These are phyloP conservation scores for Rubus idaeus DNA, from an alignment of 306 rosid species.

Conservation along the genomic window DNA sequence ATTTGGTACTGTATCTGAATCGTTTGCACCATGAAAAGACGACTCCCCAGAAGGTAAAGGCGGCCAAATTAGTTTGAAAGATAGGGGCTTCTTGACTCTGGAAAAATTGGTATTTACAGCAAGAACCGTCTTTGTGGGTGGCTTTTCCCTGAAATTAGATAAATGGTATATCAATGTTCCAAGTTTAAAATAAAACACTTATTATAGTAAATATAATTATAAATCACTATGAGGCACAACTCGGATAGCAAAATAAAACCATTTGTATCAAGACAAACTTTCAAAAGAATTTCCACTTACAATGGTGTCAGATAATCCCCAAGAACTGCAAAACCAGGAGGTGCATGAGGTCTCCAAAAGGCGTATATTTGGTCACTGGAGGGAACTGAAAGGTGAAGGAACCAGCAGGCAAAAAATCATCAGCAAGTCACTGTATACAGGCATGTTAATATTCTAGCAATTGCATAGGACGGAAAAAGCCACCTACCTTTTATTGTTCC, in stretches of 20 bases:
- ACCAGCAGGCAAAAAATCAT: constrained; percentile 18
- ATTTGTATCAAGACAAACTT: constrained; percentile 25
- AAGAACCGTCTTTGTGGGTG: constrained; percentile 88
- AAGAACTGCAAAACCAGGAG: constrained; percentile 90
- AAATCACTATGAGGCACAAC: constrained; percentile 6
- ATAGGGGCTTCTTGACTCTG: constrained; percentile 71
- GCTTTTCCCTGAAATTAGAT: constrained; percentile 77
- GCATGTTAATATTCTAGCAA: constrained; percentile 10
- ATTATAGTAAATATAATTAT: background rate
- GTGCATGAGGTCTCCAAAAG: constrained; percentile 96
- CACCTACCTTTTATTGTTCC: constrained; percentile 68
- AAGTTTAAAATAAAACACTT: background rate
- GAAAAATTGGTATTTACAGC: constrained; percentile 74
- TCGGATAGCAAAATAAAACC: background rate
- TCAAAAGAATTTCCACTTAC: constrained; percentile 50
- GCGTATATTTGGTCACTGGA: constrained; percentile 65
- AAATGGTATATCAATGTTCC: constrained; percentile 20
- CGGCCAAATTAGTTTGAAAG: constrained; percentile 87
- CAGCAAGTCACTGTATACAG: constrained; percentile 16
- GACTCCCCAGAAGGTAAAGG: constrained; percentile 44
- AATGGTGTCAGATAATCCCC: constrained; percentile 92
- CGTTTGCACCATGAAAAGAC: constrained; percentile 34
- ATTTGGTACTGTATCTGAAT: constrained; percentile 26
- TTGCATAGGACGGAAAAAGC: constrained; percentile 6
- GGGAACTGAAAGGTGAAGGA: constrained; percentile 56